Percentiles rank a stretch among this genome's conserved stretches.
phyloP scores from a whole-genome alignment of 2,329 filamentous ascomycete species.

The Aspergillus pseudonomiae region DNA sequence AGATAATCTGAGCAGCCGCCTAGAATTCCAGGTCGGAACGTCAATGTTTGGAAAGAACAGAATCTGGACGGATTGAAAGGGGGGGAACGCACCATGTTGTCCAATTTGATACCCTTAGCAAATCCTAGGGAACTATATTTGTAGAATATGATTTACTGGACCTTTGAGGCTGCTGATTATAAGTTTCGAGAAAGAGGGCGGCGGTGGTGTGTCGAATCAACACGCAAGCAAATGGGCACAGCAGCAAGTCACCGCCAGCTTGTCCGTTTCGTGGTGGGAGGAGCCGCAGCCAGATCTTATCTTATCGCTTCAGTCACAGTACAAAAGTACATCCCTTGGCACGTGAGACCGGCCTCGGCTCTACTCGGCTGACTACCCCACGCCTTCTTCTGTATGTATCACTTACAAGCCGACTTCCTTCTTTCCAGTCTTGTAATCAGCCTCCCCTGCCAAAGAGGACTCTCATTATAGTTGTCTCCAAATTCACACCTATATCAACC shows the following conservation, averaged over 20 bases:
- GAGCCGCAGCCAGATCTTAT: conserved; percentile 29
- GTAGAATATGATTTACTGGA: background rate
- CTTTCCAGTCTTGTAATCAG: background rate
- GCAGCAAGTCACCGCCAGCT: conserved; percentile 30
- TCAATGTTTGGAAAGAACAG: conserved; percentile 11
- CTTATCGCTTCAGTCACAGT: conserved; percentile 25
- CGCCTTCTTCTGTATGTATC: background rate
- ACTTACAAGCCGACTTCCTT: conserved; percentile 9
- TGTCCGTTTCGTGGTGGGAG: conserved; percentile 26
- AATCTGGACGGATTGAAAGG: background rate
- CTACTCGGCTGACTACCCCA: conserved; percentile 3
- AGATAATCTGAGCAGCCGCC: conserved; percentile 71
- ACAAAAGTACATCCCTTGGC: conserved; percentile 8
- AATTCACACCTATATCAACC: background rate
- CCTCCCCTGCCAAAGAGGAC: background rate
- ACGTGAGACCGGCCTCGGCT: conserved; percentile 29
- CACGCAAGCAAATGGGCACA: conserved; percentile 11
- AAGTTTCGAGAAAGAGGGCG: conserved; percentile 3
- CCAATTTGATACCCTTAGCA: conserved; percentile 1
- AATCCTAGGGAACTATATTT: background rate
- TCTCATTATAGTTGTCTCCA: background rate
- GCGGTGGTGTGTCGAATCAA: conserved; percentile 12
- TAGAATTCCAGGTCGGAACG: conserved; percentile 33
- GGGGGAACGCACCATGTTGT: conserved; percentile 15
- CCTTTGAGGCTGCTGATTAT: background rate